These are phyloP conservation scores for Passalora sequoiae DNA, from an alignment of 2,329 filamentous ascomycete genomes.

Conservation along the genomic window DNA sequence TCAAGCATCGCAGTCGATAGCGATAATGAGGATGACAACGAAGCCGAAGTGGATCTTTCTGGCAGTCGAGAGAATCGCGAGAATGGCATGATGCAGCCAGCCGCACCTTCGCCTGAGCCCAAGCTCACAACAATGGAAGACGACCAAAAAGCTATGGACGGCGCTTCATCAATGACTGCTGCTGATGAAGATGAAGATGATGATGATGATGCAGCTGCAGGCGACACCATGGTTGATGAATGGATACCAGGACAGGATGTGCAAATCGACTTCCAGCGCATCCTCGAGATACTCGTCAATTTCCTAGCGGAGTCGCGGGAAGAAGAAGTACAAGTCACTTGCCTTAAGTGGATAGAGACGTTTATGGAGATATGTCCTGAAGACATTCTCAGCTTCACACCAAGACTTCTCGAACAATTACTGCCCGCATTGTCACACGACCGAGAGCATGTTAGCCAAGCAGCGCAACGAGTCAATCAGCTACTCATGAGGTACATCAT, in stretches of 20 bases:
- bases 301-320: constrained; percentile 81
- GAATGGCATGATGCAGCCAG: constrained; percentile 15
- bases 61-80: constrained; percentile 21
- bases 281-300: constrained; percentile 83
- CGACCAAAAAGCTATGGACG: constrained; percentile 46
- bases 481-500: constrained; percentile 93
- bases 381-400: constrained; percentile 91
- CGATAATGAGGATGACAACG: constrained; percentile 45
- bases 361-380: constrained; percentile 97
- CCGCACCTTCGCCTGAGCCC: constrained; percentile 6
- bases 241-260: constrained; percentile 98
- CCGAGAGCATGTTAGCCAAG: constrained; percentile 80
- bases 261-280: constrained; percentile 85
- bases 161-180: constrained; percentile 50
- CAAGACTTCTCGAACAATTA: constrained; percentile 83
- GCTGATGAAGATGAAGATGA: constrained; percentile 47
- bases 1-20: constrained; percentile 16
- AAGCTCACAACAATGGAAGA: constrained; percentile 20
- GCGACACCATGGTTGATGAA: constrained; percentile 64
- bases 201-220: constrained; percentile 40
- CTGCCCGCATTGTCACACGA: constrained; percentile 90
- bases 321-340: constrained; percentile 86
- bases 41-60: constrained; percentile 16
- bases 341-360: constrained; percentile 88
- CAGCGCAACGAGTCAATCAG: constrained; percentile 81